Evolutionary conservation across 2,329 filamentous ascomycete species (phyloP), one percentile per base, ranked within the genome.

Genomic region (Ophiocordyceps sinensis): DNA sequence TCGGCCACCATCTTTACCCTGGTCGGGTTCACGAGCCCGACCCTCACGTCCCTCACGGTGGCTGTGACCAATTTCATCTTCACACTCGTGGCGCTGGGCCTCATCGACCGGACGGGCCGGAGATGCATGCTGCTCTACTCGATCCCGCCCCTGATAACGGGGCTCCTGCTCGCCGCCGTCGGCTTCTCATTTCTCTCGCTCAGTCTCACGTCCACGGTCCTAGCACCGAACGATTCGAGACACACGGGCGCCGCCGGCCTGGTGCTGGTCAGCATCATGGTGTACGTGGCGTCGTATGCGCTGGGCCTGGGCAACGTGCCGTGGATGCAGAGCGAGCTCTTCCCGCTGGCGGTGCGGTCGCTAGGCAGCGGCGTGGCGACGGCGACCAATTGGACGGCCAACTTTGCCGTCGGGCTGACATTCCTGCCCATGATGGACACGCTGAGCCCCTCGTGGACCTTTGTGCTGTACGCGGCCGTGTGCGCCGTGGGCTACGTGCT

Each of bases 301-400:
- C 68, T 88, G 2, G 89, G 89, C 3, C 70, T 96, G 2, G 89
- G 89, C 9, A 93, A 87, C 51, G 86, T 96, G 3, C 88, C 89
- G 0, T 96, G 89, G 89, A 89, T 94, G 71, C 88, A 94, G 63
- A 85, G 81, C 50, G 89, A 96, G 63, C 73, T 94, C 28, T 95
- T 95, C 55, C 83, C 87, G 1, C 67, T 88, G 38, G 70, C 71
- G 28, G 82, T 87, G 37, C 77, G 84, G 38, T 79, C 79, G 5
- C 61, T 85, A 2, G 85, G 84, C 26, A 84, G 79, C 43, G 79
- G 79, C 0, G 59, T 85, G 5, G 74, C 82, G 2, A 89, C 88
- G 8, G 81, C 79, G 5, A 93, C 85, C 7, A 95, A 77, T 54
- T 96, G 89, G 89, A 74, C 72, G 4, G 79, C 82, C 21, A 96